Base-by-base conservation (phyloP, 2,329 filamentous ascomycete genomes). In the Didymellaceae sp. region DNA sequence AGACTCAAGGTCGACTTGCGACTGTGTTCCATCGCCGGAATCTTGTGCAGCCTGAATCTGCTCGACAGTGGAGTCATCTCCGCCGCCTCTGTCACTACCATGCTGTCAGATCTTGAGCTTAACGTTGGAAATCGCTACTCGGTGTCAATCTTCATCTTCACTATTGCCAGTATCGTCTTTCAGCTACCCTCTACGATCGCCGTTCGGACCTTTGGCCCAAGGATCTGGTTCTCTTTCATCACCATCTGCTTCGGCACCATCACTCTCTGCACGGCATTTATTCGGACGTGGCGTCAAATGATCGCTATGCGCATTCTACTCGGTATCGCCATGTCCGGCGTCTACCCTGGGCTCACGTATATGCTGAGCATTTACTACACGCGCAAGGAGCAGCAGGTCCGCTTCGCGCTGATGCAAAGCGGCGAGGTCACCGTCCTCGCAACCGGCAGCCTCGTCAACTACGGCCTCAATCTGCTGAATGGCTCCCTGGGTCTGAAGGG, bases 141-240 rank as follows among this genome's bases (percentile, higher is more conserved):
- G 1, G 81, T 89, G 4, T 81, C 85, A 17, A 89, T 90, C 49
- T 87, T 89, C 74, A 87, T 89, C 66, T 89, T 89, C 71, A 89
- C 86, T 8, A 80, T 89, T 46, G 78, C 86, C 5, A 85, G 81
- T 61, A 86, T 90, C 31, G 79, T 80, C 8, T 89, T 87, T 62
- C 86, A 89, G 66, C 74, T 89, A 6, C 87, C 87, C 0, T 85
- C 84, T 1, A 89, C 86, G 0, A 78, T 89, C 34, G 82, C 85
- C 1, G 84, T 88, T 21, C 79, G 87, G 37, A 79, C 82, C 1
- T 77, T 87, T 39, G 86, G 87, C 0, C 87, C 87, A 0, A 78
- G 86, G 11, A 65, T 81, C 40, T 86, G 83, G 80, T 87, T 88
- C 63, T 72, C 81, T 0, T 65, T 77, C 34, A 85, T 82, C 52